Base-by-base conservation (phyloP, 2,329 filamentous ascomycete genomes). In the Kalmusia sp. region DNA sequence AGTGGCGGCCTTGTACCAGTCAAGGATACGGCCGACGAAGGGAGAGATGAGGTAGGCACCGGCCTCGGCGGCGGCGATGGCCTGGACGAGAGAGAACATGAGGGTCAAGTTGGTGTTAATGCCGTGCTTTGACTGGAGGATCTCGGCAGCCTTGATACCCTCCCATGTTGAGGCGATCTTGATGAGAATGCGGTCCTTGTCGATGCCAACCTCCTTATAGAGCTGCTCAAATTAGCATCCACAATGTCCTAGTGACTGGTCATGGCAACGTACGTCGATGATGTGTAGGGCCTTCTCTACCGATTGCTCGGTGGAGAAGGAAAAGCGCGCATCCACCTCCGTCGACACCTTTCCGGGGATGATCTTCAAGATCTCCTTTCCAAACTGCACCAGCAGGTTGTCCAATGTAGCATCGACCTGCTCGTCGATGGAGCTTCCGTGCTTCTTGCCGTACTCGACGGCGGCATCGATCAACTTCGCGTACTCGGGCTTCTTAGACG, bases 161-260 rank as follows among this genome's bases (percentile, higher is more conserved):
- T 99, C 95, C 92, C 92, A 99, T 78, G 95, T 99, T 57, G 95
- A 96, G 74, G 95, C 95, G 67, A 99, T 87, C 90, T 99, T 99
- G 87, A 99, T 99, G 68, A 99, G 86, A 73, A 99, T 78, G 62
- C 95, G 93, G 72, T 93, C 91, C 87, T 97, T 97, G 80, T 85
- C 82, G 77, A 99, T 91, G 64, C 95, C 95, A 72, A 90, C 82
- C 76, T 90, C 85, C 81, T 96, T 90, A 89, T 99, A 99, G 63
- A 99, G 91, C 92, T 96, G 73, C 59, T 50, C 6, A 15, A 27
- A 58, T 76, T 52, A 74, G 67, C 58, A 55, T 47, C 19, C 9
- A 5, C n/a, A 25, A 4, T 14, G 34, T 40, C 27, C 28, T n/a
- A n/a, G n/a, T n/a, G 21, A 21, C 41, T 9, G 27, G 6, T 22